Base-by-base conservation (phyloP, 2,329 filamentous ascomycete species). In the Sclerotinia subarctica region DNA sequence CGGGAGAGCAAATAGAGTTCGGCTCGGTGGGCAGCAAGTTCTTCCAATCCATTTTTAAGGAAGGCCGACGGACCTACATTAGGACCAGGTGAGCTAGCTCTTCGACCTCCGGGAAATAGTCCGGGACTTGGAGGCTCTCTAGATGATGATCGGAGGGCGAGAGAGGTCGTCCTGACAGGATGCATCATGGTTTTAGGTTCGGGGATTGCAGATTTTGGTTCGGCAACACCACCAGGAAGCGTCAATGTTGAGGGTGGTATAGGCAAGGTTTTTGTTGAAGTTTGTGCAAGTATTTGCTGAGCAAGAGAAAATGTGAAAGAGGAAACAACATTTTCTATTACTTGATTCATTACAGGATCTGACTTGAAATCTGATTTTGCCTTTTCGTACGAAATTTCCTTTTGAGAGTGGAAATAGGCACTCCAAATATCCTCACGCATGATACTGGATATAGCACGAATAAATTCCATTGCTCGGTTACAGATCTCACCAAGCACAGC, bases 401-500 rank as follows among this genome's bases (percentile, higher is more conserved):
- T 58, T 60, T 68, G 35, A 32, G 58, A 54, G 32, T 70, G 54
- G 46, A 64, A 35, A 66, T 89, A 81, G 47, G 90, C 88, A n/a
- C 85, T 82, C 58, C 87, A 80, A 2, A 98, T 82, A 75, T 98
- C 95, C 66, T 87, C 85, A 64, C 93, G 87, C 80, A 98, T 88
- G 29, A 93, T 87, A 65, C 91, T 87, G 3, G 92, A 91, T 49
- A 92, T 89, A 51, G 90, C 86, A 1, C 92, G 90, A 49, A 98
- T 90, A 74, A 97, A 98, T 70, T 92, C 89, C 13, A 95, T 84
- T 1, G 93, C 89, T 68, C 94, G 86, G 70, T 88, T 88, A 76
- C 93, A 96, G 38, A 97, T 87, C 75, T 98, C 93, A 1, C 92
- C 90, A n/a, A 97, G 84, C 70, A 93, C 87, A 13, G 86, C 81